Conservation (phyloP, 352 stramenopile genomes). For the Saprolegnia diclina region DNA sequence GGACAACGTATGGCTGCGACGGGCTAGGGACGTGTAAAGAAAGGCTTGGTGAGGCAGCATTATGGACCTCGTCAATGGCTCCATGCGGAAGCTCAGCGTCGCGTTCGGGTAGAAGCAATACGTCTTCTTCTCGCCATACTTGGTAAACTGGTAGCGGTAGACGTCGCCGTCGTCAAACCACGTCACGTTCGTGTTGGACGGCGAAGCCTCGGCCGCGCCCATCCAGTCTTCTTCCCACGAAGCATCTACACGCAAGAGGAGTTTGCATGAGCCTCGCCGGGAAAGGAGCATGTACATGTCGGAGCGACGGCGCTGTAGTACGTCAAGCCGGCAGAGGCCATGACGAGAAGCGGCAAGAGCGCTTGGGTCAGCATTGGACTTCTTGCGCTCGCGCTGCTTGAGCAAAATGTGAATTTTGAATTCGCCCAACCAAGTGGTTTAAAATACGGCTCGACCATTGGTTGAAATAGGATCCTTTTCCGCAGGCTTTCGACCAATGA, state of each 20-base stretch:
- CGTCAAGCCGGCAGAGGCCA: constrained; percentile 6
- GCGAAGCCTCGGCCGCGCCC: constrained; percentile 1
- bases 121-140: constrained; percentile 59
- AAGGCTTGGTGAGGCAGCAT: background rate
- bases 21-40: constrained; percentile 32
- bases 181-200: constrained; percentile 8
- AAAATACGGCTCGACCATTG: background rate
- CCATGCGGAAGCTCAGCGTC: constrained; percentile 61
- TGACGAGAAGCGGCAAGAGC: constrained; percentile 15
- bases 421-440: background rate
- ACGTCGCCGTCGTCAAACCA: constrained; percentile 66
- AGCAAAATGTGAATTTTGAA: background rate
- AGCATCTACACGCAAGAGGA: no score
- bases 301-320: constrained; percentile 11
- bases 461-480: constrained; percentile 1
- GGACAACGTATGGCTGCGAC: constrained; percentile 61
- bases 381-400: background rate
- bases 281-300: no score
- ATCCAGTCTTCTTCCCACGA: constrained; percentile 21
- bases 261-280: no score
- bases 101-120: constrained; percentile 78
- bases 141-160: constrained; percentile 29
- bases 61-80: constrained; percentile 58
- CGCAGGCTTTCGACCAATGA: background rate
- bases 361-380: constrained; percentile 20